A percentile compares a stretch with the other conserved stretches of the same genome.
phyloP scores from a whole-genome alignment of 768 basidiomycete genomes.

The Phylloporus rhodoxanthus region DNA sequence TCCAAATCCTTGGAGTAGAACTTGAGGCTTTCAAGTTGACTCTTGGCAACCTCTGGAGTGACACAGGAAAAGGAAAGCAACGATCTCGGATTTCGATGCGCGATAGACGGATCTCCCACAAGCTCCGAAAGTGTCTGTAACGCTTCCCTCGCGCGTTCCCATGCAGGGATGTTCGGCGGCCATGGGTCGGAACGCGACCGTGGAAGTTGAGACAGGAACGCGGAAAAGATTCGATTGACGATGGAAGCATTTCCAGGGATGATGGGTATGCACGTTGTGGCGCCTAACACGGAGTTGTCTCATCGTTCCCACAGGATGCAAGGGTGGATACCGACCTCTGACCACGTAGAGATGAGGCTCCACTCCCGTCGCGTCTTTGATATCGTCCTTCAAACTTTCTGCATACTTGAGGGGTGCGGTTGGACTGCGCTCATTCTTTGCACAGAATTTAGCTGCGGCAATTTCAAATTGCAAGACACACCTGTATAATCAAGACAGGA shows the following conservation, averaged over 20 bases:
- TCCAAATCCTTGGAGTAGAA: constrained; percentile 42
- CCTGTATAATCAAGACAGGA: constrained; percentile 68
- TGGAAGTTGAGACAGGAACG: constrained; percentile 56
- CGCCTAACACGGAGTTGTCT: constrained; percentile 36
- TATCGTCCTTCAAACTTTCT: constrained; percentile 44
- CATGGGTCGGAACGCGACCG: constrained; percentile 44
- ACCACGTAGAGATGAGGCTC: constrained; percentile 53
- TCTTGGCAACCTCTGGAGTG: constrained; percentile 43
- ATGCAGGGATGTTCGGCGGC: constrained; percentile 30
- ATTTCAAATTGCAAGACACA: constrained; percentile 23
- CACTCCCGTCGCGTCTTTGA: constrained; percentile 41
- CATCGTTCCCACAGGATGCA: background rate
- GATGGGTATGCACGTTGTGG: constrained; percentile 49
- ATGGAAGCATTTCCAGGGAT: constrained; percentile 52
- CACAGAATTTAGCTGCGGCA: constrained; percentile 1
- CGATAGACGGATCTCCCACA: constrained; percentile 40
- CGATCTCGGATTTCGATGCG: constrained; percentile 49
- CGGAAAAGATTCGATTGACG: constrained; percentile 56
- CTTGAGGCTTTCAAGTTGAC: constrained; percentile 45
- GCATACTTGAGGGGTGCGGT: constrained; percentile 52
- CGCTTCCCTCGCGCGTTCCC: constrained; percentile 51
- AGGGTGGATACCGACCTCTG: constrained; percentile 41
- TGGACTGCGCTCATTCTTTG: constrained; percentile 56
- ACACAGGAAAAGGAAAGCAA: constrained; percentile 66
- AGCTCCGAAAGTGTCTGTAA: constrained; percentile 49